Conservation (phyloP, 2,329 filamentous ascomycete genomes). For the Microdochium nivale region DNA sequence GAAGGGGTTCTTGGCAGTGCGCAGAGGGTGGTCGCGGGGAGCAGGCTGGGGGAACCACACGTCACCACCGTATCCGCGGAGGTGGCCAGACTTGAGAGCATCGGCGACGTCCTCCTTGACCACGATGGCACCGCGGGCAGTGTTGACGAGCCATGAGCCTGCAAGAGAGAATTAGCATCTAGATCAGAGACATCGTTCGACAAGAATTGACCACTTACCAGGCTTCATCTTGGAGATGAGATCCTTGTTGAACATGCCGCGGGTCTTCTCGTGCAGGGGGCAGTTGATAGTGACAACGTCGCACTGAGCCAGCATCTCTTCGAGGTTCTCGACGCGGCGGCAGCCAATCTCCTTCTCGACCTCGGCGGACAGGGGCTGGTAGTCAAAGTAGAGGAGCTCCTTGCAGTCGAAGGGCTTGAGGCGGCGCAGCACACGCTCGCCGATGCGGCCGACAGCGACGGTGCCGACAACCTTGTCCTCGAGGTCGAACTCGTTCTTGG, state of each 20-base stretch:
- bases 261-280: conserved; percentile 96
- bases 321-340: conserved; percentile 77
- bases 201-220: conserved; percentile 39
- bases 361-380: conserved; percentile 84
- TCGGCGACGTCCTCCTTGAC: conserved; percentile 98
- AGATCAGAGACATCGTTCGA: conserved; percentile 1
- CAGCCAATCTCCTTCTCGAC: conserved; percentile 92
- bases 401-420: conserved; percentile 99
- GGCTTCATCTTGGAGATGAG: conserved; percentile 99
- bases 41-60: conserved; percentile 98
- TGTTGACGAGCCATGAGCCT: conserved; percentile 97
- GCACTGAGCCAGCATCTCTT: conserved; percentile 91
- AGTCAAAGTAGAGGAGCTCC: conserved; percentile 98
- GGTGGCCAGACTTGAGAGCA: conserved; percentile 84
- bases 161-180: conserved; percentile 1
- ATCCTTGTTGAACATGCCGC: conserved; percentile 96
- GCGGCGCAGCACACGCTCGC: conserved; percentile 91
- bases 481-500: conserved; percentile 97
- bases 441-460: conserved; percentile 94
- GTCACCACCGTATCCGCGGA: conserved; percentile 80
- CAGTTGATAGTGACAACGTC: conserved; percentile 99
- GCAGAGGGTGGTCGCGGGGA: conserved; percentile 84
- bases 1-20: conserved; percentile 88
- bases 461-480: conserved; percentile 97
- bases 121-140: conserved; percentile 94